These are phyloP conservation scores for Dryadomyces sulphureus DNA, from an alignment of 2,329 filamentous ascomycete species.

Conservation along the genomic window DNA sequence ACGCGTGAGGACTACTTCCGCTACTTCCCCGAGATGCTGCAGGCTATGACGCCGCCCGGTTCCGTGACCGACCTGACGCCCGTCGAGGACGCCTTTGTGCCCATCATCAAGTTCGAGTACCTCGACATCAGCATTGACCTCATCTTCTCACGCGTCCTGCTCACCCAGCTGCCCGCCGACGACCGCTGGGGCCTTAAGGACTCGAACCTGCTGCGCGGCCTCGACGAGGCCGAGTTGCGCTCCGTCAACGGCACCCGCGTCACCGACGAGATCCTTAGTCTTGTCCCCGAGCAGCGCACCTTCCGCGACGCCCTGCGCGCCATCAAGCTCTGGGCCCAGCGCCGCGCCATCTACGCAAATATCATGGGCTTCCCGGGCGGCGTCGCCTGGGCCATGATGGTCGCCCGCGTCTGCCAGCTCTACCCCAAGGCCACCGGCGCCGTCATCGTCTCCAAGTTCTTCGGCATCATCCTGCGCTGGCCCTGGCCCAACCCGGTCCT, in stretches of 20 bases:
- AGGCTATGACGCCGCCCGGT: conserved; percentile 60
- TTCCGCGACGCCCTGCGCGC: conserved; percentile 82
- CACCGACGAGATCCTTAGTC: conserved; percentile 76
- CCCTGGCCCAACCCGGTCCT: conserved; percentile 88
- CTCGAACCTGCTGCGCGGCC: conserved; percentile 67
- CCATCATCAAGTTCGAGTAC: conserved; percentile 94
- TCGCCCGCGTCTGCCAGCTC: conserved; percentile 87
- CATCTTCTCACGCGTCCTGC: conserved; percentile 65
- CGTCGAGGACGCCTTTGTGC: conserved; percentile 83
- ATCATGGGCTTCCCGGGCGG: conserved; percentile 94
- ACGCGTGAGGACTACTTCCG: conserved; percentile 83
- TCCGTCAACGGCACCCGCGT: conserved; percentile 91
- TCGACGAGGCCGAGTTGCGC: conserved; percentile 75
- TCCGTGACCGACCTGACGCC: conserved; percentile 72
- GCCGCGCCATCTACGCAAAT: conserved; percentile 85
- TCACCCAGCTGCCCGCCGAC: conserved; percentile 53
- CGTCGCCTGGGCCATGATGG: conserved; percentile 96
- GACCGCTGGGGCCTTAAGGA: conserved; percentile 64
- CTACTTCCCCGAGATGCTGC: conserved; percentile 67
- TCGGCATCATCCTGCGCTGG: conserved; percentile 81
- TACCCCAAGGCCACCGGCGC: conserved; percentile 87
- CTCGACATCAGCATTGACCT: conserved; percentile 87
- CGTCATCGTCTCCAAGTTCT: conserved; percentile 86
- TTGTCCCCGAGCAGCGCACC: conserved; percentile 79
- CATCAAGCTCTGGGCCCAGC: conserved; percentile 92